These are phyloP conservation scores for Fusarium penzigii DNA, from an alignment of 2,329 filamentous ascomycete genomes.

Conservation along the genomic window DNA sequence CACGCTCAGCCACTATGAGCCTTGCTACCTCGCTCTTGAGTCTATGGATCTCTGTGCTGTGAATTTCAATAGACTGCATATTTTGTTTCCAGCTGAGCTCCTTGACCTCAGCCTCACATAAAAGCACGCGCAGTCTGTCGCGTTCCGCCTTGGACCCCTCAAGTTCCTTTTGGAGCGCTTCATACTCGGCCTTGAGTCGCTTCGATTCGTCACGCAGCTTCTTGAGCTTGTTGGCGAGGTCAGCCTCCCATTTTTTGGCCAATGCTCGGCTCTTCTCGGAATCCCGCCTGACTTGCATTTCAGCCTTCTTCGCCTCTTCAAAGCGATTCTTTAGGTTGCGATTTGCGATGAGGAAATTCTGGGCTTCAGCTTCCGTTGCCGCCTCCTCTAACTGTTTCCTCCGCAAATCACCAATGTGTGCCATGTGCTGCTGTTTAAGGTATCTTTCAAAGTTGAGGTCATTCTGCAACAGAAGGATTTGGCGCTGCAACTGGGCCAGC, in stretches of 20 bases:
- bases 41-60: conserved; percentile 59
- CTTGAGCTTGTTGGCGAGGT: conserved; percentile 67
- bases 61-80: conserved; percentile 62
- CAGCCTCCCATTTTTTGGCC: conserved; percentile 76
- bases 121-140: conserved; percentile 63
- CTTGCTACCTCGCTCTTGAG: conserved; percentile 60
- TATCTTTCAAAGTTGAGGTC: conserved; percentile 83
- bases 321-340: conserved; percentile 71
- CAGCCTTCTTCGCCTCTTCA: conserved; percentile 70
- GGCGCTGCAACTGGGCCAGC: conserved; percentile 64
- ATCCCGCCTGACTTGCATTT: conserved; percentile 70
- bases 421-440: conserved; percentile 79
- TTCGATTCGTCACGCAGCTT: conserved; percentile 70
- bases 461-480: conserved; percentile 75
- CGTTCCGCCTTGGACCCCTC: conserved; percentile 59
- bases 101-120: conserved; percentile 69
- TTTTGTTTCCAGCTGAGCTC: conserved; percentile 66
- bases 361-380: conserved; percentile 78
- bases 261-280: conserved; percentile 70
- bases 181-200: conserved; percentile 59
- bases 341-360: conserved; percentile 77
- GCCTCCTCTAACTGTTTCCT: conserved; percentile 74
- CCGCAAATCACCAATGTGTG: conserved; percentile 77
- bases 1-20: conserved; percentile 61
- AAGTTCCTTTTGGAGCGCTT: conserved; percentile 58